phyloP scores from a whole-genome alignment of 75 land plant species.

The Ceratopteris richardii region DNA sequence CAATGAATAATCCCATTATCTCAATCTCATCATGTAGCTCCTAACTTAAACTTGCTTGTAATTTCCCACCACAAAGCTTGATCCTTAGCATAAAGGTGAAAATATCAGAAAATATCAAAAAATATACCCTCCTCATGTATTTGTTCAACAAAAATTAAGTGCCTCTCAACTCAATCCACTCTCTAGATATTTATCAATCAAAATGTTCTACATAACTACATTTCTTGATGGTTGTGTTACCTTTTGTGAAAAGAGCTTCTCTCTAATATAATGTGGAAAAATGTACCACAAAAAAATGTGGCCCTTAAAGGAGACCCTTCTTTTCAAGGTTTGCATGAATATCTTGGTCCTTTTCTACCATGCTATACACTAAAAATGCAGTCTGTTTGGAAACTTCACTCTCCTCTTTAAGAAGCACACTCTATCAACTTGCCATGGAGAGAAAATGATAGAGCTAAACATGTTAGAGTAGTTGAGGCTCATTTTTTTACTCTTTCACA shows the following conservation, averaged over 20 bases:
- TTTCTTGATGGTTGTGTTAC: slow-evolving; percentile 22
- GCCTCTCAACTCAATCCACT: slow-evolving; percentile 24
- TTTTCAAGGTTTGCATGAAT: slow-evolving; percentile 47
- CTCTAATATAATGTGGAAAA: slow-evolving; percentile 56
- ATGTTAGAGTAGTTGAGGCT: too few species aligned
- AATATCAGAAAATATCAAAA: slow-evolving; percentile 25
- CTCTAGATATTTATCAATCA: slow-evolving; percentile 31
- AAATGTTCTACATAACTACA: slow-evolving; percentile 40
- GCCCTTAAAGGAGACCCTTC: slow-evolving; percentile 18
- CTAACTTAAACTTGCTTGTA: slow-evolving; percentile 15
- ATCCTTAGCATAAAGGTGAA: slow-evolving; percentile 30
- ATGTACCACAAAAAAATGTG: slow-evolving; percentile 34
- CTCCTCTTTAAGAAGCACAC: too few species aligned
- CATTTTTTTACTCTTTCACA: too few species aligned
- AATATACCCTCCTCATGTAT: slow-evolving; percentile 7
- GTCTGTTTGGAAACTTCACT: too few species aligned
- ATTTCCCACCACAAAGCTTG: slow-evolving; percentile 31
- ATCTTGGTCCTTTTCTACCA: slow-evolving; percentile 37
- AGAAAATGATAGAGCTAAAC: too few species aligned
- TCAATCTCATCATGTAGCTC: slow-evolving; percentile 32
- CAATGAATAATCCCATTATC: slow-evolving; percentile 1
- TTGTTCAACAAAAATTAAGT: slow-evolving; percentile 19
- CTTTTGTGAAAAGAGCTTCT: slow-evolving; percentile 19
- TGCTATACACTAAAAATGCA: too few species aligned
- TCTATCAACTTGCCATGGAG: too few species aligned